A percentile compares a stretch with the other conserved stretches of the same genome.
phyloP scores from a whole-genome alignment of 2,329 filamentous ascomycete genomes.

The Colletotrichum orchidophilum region DNA sequence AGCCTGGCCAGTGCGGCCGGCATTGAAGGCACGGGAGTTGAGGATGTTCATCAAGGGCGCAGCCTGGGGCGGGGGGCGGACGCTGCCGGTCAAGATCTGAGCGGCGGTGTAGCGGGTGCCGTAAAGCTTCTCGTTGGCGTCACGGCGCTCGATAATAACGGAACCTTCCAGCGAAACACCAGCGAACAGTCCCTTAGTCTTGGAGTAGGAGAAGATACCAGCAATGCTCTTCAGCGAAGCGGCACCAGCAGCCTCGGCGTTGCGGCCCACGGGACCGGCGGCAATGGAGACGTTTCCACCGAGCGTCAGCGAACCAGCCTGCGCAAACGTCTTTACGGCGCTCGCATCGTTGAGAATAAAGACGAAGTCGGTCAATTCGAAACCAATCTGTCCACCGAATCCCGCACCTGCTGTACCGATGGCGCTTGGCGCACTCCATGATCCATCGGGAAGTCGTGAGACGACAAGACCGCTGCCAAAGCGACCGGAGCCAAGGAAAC shows the following conservation, averaged over 20 bases:
- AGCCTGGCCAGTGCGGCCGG: constrained; percentile 53
- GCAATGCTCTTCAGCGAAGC: constrained; percentile 90
- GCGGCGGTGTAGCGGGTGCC: constrained; percentile 81
- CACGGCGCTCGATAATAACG: constrained; percentile 91
- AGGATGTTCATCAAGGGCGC: constrained; percentile 86
- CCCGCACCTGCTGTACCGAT: constrained; percentile 84
- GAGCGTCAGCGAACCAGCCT: constrained; percentile 88
- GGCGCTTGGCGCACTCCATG: constrained; percentile 84
- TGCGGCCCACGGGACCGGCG: constrained; percentile 91
- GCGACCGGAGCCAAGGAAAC: constrained; percentile 83
- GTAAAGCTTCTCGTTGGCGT: constrained; percentile 97
- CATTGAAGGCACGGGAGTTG: constrained; percentile 85
- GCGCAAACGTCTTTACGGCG: constrained; percentile 93
- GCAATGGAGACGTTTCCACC: constrained; percentile 97
- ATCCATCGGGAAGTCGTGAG: constrained; percentile 78
- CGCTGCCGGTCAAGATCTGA: constrained; percentile 81
- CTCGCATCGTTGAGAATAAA: constrained; percentile 95
- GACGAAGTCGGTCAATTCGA: constrained; percentile 93
- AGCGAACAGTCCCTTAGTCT: constrained; percentile 96
- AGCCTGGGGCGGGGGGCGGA: constrained; percentile 82
- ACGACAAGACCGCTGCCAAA: constrained; percentile 87
- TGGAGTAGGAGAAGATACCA: constrained; percentile 95
- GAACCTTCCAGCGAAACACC: constrained; percentile 95
- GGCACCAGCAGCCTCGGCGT: constrained; percentile 94
- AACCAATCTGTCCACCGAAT: constrained; percentile 86